A percentile compares a stretch with the other conserved stretches of the same genome.
Evolutionary conservation across 345 rosid genomes (phyloP).

Genomic region (Xanthoceras sorbifolium): DNA sequence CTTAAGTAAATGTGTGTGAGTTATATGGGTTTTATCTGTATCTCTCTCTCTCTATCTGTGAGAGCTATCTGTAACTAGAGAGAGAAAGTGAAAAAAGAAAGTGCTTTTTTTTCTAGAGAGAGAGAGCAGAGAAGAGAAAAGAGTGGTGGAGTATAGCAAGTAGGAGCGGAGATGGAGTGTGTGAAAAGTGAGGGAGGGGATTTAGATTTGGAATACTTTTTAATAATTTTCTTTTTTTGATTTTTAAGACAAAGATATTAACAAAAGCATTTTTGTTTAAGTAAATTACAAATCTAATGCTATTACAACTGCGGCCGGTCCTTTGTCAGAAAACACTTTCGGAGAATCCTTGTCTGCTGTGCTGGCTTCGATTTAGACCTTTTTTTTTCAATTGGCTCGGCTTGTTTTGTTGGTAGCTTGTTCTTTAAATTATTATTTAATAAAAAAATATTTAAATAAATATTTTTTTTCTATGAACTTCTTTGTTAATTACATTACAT

Average conservation of each 20-base stretch:
- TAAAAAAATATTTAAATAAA: not conserved
- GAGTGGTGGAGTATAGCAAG: slow-evolving; percentile 17
- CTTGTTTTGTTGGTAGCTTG: not conserved
- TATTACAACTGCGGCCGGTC: not conserved
- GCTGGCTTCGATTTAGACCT: not conserved
- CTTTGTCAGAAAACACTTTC: not conserved
- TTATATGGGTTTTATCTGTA: not conserved
- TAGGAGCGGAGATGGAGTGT: slow-evolving; percentile 24
- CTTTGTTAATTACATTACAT: not conserved
- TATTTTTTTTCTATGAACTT: not conserved
- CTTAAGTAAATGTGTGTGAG: not conserved
- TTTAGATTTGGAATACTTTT: slow-evolving; percentile 31
- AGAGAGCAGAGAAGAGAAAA: not conserved
- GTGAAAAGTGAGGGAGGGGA: not conserved
- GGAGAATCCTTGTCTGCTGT: slow-evolving; percentile 14
- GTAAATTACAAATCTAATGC: not conserved
- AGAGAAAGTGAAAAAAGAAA: not conserved
- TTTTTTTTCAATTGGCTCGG: slow-evolving; percentile 8
- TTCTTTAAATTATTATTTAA: not conserved
- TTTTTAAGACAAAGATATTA: slow-evolving; percentile 9
- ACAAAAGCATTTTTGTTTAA: not conserved
- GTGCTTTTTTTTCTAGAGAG: not conserved
- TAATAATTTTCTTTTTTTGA: slow-evolving; percentile 1
- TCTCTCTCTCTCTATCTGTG: not conserved
- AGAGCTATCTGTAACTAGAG: not conserved